Percentiles rank a stretch among this genome's conserved stretches.
Conservation (phyloP, 371 early-diverging fungal genomes). For the Capillidium heterosporum region DNA sequence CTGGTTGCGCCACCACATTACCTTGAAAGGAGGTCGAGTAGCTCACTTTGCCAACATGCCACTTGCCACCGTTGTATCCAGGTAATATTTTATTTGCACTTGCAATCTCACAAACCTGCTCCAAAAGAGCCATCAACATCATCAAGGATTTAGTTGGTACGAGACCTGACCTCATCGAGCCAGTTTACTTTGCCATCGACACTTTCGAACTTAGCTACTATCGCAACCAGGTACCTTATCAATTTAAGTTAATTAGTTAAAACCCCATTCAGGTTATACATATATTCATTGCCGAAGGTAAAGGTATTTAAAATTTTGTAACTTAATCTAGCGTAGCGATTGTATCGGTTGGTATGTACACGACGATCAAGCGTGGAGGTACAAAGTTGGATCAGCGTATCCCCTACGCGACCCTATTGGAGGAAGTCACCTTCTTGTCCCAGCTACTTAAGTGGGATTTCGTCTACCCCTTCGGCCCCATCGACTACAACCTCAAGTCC, state of each 20-base stretch:
- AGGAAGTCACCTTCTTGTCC: slow-evolving; percentile 58
- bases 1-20: slow-evolving; percentile 52
- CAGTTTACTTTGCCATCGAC: slow-evolving; percentile 68
- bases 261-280: slow-evolving; percentile 33
- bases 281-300: slow-evolving; percentile 56
- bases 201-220: slow-evolving; percentile 76
- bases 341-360: slow-evolving; percentile 56
- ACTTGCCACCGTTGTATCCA: slow-evolving; percentile 36
- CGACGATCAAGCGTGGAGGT: slow-evolving; percentile 57
- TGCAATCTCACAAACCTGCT: slow-evolving; percentile 11
- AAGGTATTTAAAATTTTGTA: slow-evolving; percentile 3
- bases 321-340: slow-evolving; percentile 23
- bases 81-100: slow-evolving; percentile 15
- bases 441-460: slow-evolving; percentile 66
- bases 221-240: slow-evolving; percentile 40
- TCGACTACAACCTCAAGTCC: slow-evolving; percentile 44
- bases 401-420: slow-evolving; percentile 25
- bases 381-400: slow-evolving; percentile 35
- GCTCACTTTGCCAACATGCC: slow-evolving; percentile 64
- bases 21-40: slow-evolving; percentile 56
- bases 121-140: slow-evolving; percentile 33
- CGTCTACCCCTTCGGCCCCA: slow-evolving; percentile 61
- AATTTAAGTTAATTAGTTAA: neutral
- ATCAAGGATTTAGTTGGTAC: slow-evolving; percentile 59
- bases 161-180: slow-evolving; percentile 59